These are phyloP conservation scores for Ehretia macrophylla DNA, from an alignment of 257 asterid genomes.

Conservation along the genomic window DNA sequence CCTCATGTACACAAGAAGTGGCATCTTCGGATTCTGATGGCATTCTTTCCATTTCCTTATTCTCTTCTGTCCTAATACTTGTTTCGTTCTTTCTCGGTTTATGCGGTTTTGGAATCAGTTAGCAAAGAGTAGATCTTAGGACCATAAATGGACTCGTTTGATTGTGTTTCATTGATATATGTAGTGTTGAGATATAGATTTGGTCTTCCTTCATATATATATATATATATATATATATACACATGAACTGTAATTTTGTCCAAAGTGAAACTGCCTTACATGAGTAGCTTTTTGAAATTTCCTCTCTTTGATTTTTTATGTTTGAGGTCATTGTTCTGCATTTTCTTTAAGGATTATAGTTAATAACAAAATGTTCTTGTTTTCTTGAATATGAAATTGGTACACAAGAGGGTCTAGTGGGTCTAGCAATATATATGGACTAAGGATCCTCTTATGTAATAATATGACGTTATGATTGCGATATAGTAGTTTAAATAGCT, in stretches of 20 bases:
- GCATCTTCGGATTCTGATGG: constrained; percentile 32
- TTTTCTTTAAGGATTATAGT: not conserved
- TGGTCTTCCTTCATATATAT: constrained; percentile 6
- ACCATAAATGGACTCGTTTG: constrained; percentile 27
- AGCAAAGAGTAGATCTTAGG: constrained; percentile 31
- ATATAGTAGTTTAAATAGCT: too few species aligned
- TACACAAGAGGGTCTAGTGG: too few species aligned
- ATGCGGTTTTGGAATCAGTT: constrained; percentile 34
- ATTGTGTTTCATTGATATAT: constrained; percentile 24
- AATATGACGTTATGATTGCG: too few species aligned
- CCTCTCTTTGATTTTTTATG: not conserved
- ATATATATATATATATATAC: not conserved
- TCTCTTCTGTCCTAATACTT: constrained; percentile 10
- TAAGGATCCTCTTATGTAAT: too few species aligned
- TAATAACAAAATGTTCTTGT: not conserved
- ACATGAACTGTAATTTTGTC: constrained; percentile 39
- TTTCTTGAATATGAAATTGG: not conserved
- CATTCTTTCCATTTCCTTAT: constrained; percentile 18
- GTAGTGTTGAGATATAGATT: constrained; percentile 32
- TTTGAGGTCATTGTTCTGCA: constrained; percentile 5
- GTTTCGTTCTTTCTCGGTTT: constrained; percentile 19
- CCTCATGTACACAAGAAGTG: constrained; percentile 38
- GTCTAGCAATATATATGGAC: too few species aligned
- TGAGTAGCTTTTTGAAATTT: too few species aligned
- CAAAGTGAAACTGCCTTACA: not conserved